These are phyloP conservation scores for Candolleomyces eurysporus DNA, from an alignment of 768 basidiomycete genomes.

Conservation along the genomic window DNA sequence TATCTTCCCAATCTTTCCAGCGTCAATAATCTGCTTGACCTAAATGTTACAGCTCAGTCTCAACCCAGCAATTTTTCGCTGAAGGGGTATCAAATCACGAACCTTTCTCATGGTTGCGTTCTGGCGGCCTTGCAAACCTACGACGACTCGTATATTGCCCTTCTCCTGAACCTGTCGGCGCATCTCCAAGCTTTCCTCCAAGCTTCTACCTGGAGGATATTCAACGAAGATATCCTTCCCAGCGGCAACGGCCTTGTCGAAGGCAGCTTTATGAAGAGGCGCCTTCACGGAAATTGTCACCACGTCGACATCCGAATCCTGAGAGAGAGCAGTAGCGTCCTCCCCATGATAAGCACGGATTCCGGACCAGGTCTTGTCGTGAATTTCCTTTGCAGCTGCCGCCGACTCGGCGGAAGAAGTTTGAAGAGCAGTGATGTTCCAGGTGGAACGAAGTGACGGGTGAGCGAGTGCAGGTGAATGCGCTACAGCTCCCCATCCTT, in stretches of 20 bases:
- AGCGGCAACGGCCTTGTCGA: slow-evolving; percentile 31
- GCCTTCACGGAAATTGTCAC: slow-evolving; percentile 34
- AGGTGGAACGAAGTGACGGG: slow-evolving; percentile 22
- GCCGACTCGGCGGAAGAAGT: slow-evolving; percentile 28
- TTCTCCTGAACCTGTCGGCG: slow-evolving; percentile 26
- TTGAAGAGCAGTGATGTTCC: slow-evolving; percentile 24
- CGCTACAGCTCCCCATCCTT: slow-evolving; percentile 29
- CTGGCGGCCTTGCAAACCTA: slow-evolving; percentile 23
- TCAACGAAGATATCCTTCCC: slow-evolving; percentile 40
- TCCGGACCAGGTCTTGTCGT: neutral
- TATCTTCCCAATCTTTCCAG: slow-evolving; percentile 29
- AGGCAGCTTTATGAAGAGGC: slow-evolving; percentile 25
- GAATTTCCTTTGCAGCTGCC: slow-evolving; percentile 10
- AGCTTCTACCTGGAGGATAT: slow-evolving; percentile 34
- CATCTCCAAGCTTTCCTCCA: slow-evolving; percentile 32
- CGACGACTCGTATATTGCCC: slow-evolving; percentile 26
- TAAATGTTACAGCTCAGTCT: neutral
- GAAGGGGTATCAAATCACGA: neutral
- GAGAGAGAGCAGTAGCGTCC: slow-evolving; percentile 24
- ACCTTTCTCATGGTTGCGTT: neutral
- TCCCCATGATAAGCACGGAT: slow-evolving; percentile 34
- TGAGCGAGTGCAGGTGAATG: slow-evolving; percentile 24
- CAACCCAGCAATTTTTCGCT: slow-evolving; percentile 15
- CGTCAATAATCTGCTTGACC: slow-evolving; percentile 29
- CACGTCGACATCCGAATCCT: slow-evolving; percentile 36